Base-by-base conservation (phyloP, 805 yeast species). In the Barnettozyma vustinii region DNA sequence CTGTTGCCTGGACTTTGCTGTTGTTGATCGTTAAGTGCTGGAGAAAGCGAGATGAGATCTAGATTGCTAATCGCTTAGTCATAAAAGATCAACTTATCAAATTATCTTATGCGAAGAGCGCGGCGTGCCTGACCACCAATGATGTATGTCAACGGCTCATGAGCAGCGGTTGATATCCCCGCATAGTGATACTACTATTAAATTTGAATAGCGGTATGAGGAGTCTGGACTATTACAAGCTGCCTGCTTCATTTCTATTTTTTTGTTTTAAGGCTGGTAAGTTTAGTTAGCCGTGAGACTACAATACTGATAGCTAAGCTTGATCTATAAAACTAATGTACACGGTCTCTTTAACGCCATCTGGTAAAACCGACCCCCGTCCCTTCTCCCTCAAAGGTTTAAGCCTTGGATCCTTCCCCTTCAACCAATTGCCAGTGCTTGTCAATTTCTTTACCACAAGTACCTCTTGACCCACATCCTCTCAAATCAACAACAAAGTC, bases 401-500 rank as follows among this genome's bases (percentile, higher is more conserved):
- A 39, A 9, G 30, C 30, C 27, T 49, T 39, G 16, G n/a, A n/a
- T n/a, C n/a, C n/a, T n/a, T 40, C 33, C 19, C 44, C 46, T 18
- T 57, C 59, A 9, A 53, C 50, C 5, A 47, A 46, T 25, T 37
- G 47, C 68, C 66, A 69, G 48, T 72, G 73, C 7, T 52, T 35
- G 19, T 70, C 70, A 50, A 80, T 66, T 18, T 75, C 76, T 44
- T 66, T 56, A 50, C 77, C 83, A 69, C 92, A 85, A 21, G 75
- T 63, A 20, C 68, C 67, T 44, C 71, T 65, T n/a, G 55, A 61
- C 21, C 68, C 70, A 66, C 91, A 84, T 39, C 75, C 79, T 54
- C 75, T 70, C 66, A 88, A 80, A 47, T 75, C 74, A 2, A 77
- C 85, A 25, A 83, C 80, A 47, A 86, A 77, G 62, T 87, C 95